Conservation (phyloP, 1,139 yeast genomes). For the Geotrichum histeridarum region DNA sequence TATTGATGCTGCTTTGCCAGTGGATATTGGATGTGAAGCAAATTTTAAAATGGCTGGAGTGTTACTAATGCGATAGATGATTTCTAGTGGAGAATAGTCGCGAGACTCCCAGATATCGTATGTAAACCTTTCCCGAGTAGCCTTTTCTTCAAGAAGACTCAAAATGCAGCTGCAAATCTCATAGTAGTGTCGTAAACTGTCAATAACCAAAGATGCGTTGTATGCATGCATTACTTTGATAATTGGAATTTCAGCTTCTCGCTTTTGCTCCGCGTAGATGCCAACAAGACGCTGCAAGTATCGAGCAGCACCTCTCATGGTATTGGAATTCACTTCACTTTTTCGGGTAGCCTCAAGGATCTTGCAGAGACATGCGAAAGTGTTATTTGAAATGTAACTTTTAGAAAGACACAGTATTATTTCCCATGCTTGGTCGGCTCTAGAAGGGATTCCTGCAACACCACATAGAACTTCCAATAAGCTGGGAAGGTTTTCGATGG, state of each 20-base stretch:
- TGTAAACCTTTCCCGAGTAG: slow-evolving; percentile 26
- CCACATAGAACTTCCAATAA: slow-evolving; percentile 49
- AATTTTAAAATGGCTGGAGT: slow-evolving; percentile 1
- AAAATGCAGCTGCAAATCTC: slow-evolving; percentile 32
- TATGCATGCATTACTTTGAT: slow-evolving; percentile 29
- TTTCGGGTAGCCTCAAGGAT: slow-evolving; percentile 35
- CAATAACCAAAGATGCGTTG: slow-evolving; percentile 27
- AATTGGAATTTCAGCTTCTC: slow-evolving; percentile 27
- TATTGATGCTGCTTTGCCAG: slow-evolving; percentile 2
- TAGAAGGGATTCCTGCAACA: slow-evolving; percentile 32
- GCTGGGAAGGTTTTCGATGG: slow-evolving; percentile 40
- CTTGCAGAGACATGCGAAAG: slow-evolving; percentile 39
- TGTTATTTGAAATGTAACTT: slow-evolving; percentile 38
- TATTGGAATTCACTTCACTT: slow-evolving; percentile 34
- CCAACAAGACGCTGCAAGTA: slow-evolving; percentile 30
- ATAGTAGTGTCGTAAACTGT: slow-evolving; percentile 29
- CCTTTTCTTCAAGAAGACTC: slow-evolving; percentile 25
- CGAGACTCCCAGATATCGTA: slow-evolving; percentile 49
- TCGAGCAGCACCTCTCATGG: slow-evolving; percentile 49
- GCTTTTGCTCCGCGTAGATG: slow-evolving; percentile 15
- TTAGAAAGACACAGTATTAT: slow-evolving; percentile 38
- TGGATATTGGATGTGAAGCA: slow-evolving; percentile 6
- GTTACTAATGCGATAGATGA: slow-evolving; percentile 22
- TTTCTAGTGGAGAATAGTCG: slow-evolving; percentile 43
- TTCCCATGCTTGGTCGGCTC: slow-evolving; percentile 43